A percentile compares a stretch with the other conserved stretches of the same genome.
Evolutionary conservation across 2,329 filamentous ascomycete genomes (phyloP).

Genomic region (Aschersonia sp.): DNA sequence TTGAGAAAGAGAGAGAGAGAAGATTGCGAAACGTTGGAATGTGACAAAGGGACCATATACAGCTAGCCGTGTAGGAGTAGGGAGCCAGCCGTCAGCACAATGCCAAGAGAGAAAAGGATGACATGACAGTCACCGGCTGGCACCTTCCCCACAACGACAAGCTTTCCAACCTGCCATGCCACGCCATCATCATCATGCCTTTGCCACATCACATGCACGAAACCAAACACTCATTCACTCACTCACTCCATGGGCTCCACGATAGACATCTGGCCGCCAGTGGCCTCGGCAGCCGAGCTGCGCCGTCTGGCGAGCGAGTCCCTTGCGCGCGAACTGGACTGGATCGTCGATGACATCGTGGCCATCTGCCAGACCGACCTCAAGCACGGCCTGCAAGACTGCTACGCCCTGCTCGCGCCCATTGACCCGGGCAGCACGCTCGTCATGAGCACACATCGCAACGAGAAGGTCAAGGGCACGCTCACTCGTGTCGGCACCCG

Average conservation of each 20-base stretch:
- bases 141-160: no score
- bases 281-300: neutral
- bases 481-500: constrained; percentile 83
- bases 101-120: no score
- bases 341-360: constrained; percentile 37
- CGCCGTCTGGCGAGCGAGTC: neutral
- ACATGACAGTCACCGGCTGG: no score
- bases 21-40: no score
- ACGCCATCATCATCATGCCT: no score
- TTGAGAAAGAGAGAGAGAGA: no score
- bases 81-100: no score
- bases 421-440: constrained; percentile 77
- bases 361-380: constrained; percentile 29
- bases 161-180: no score
- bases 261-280: neutral
- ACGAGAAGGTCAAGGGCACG: constrained; percentile 83
- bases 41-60: no score
- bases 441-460: constrained; percentile 73
- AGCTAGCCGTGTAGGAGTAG: no score
- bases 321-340: constrained; percentile 37
- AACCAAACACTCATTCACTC: no score
- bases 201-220: no score
- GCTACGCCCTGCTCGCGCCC: constrained; percentile 73
- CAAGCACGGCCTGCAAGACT: constrained; percentile 67
- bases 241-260: neutral